A percentile compares a stretch with the other conserved stretches of the same genome.
These are phyloP conservation scores for Didymella lethalis DNA, from an alignment of 2,329 filamentous ascomycete species.

Conservation along the genomic window DNA sequence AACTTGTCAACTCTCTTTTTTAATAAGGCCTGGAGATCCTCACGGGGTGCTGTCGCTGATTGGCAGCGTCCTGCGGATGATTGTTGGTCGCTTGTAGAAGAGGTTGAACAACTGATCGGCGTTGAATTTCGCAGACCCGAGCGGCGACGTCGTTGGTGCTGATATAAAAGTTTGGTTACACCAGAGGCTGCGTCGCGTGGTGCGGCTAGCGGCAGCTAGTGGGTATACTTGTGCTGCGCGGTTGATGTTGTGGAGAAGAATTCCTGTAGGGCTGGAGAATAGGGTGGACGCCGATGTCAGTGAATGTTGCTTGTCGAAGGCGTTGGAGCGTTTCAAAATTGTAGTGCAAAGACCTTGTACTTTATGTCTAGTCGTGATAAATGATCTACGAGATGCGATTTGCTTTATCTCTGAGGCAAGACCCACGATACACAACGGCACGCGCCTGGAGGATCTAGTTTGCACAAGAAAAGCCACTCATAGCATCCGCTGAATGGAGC, in stretches of 20 bases:
- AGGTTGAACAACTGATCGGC: not conserved
- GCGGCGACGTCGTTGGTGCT: conserved; percentile 2
- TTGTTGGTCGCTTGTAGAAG: not conserved
- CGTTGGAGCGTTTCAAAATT: conserved; percentile 1
- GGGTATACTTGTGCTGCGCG: conserved; percentile 10
- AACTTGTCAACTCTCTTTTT: conserved; percentile 21
- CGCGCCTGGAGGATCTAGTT: conserved; percentile 30
- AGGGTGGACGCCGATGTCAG: not conserved
- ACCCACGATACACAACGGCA: conserved; percentile 41
- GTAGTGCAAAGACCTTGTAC: not conserved
- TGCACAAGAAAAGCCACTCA: conserved; percentile 26
- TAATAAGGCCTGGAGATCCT: conserved; percentile 21
- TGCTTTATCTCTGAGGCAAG: conserved; percentile 39
- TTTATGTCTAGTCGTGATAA: conserved; percentile 20
- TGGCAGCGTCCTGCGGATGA: not conserved
- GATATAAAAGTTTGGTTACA: conserved; percentile 9
- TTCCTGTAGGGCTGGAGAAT: not conserved
- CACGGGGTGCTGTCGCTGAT: not conserved
- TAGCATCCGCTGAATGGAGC: conserved; percentile 36
- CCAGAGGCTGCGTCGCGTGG: conserved; percentile 13
- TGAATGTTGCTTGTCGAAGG: not conserved
- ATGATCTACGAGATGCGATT: conserved; percentile 13
- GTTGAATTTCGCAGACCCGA: not conserved
- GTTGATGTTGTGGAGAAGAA: conserved; percentile 21
- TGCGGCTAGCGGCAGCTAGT: conserved; percentile 20